A percentile compares a stretch with the other conserved stretches of the same genome.
phyloP scores from a whole-genome alignment of 169 alveolate genomes.

The Plasmodium vinckei region DNA sequence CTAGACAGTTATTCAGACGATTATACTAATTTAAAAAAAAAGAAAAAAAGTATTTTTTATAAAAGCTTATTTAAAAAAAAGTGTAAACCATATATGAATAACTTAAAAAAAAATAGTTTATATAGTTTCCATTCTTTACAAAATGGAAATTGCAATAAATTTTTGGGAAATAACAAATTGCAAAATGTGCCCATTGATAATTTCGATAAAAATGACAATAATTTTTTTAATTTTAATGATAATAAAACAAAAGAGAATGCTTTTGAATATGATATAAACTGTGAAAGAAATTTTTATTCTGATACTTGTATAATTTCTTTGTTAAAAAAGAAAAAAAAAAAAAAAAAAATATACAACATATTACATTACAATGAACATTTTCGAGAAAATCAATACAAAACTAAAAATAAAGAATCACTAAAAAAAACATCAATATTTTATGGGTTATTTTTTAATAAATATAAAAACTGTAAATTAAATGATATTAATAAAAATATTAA shows the following conservation, averaged over 20 bases:
- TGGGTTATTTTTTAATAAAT: constrained; percentile 26
- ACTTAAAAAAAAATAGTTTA: constrained; percentile 38
- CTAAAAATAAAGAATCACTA: constrained; percentile 13
- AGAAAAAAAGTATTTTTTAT: constrained; percentile 7
- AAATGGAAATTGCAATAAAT: constrained; percentile 25
- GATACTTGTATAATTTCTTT: constrained; percentile 49
- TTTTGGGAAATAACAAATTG: background rate
- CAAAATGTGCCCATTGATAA: background rate
- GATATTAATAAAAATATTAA: constrained; percentile 7
- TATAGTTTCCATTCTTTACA: constrained; percentile 43
- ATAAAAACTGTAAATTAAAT: constrained; percentile 42
- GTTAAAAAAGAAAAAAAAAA: constrained; percentile 19
- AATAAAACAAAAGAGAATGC: constrained; percentile 10
- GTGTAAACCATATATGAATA: constrained; percentile 12
- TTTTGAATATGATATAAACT: constrained; percentile 9
- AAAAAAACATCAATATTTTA: constrained; percentile 9
- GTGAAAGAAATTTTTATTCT: constrained; percentile 44
- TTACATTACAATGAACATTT: constrained; percentile 25
- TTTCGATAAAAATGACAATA: background rate
- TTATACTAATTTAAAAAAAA: constrained; percentile 6
- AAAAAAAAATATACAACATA: constrained; percentile 31
- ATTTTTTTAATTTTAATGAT: constrained; percentile 51
- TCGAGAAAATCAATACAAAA: constrained; percentile 20
- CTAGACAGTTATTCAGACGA: constrained; percentile 12
- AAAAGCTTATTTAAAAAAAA: constrained; percentile 19